These are phyloP conservation scores for Wolfiporia cocos DNA, from an alignment of 1,284 basidiomycete species.

Conservation along the genomic window DNA sequence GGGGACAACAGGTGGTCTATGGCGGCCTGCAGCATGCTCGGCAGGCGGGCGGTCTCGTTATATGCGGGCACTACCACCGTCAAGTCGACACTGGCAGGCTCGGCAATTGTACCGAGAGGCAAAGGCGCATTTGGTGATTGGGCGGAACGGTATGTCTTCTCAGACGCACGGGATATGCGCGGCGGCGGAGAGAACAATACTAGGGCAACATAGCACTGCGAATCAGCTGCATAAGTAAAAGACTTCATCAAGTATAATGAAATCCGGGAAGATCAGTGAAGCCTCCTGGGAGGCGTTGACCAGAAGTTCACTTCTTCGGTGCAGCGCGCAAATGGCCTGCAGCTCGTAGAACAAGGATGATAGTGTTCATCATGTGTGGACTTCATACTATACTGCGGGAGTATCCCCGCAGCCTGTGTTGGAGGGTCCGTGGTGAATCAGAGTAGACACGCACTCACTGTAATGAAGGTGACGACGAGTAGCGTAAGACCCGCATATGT, in stretches of 20 bases:
- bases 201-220: conserved; percentile 57
- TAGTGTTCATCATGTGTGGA: conserved; percentile 52
- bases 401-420: neutral
- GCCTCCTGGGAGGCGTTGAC: conserved; percentile 34
- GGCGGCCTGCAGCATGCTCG: conserved; percentile 74
- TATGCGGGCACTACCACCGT: conserved; percentile 87
- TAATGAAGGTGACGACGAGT: conserved; percentile 16
- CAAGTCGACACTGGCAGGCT: conserved; percentile 55
- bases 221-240: no score
- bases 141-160: conserved; percentile 57
- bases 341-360: conserved; percentile 91
- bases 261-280: conserved; percentile 27
- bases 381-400: neutral
- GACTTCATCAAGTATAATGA: no score
- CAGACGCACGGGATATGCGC: conserved; percentile 56
- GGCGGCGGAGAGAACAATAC: conserved; percentile 63
- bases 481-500: conserved; percentile 18
- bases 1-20: conserved; percentile 47
- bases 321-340: conserved; percentile 52
- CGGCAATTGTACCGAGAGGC: conserved; percentile 48
- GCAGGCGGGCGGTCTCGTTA: conserved; percentile 81
- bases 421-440: neutral
- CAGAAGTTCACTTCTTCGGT: conserved; percentile 56
- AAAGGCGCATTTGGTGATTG: conserved; percentile 40
- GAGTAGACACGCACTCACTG: conserved; percentile 17